Base-by-base conservation (phyloP, 2,329 filamentous ascomycete species). In the Coccinonectria pachysandricola region DNA sequence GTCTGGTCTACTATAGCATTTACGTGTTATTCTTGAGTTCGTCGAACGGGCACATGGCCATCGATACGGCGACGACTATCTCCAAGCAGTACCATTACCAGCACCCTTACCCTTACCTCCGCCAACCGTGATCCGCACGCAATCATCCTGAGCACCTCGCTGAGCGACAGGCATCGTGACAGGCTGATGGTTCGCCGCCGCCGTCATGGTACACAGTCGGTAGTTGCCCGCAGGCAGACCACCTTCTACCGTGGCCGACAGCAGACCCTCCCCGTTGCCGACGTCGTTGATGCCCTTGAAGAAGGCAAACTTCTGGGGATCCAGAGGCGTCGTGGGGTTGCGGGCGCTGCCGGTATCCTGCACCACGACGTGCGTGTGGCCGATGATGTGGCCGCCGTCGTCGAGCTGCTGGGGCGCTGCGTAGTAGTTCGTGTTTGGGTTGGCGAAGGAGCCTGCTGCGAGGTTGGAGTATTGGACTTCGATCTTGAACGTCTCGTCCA, bases 211-310 rank as follows among this genome's bases (percentile, higher is more conserved):
- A 62, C 75, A 79, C 35, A 75, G 54, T 41, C 75, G 71, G 56
- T 78, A 79, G 57, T 69, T 72, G 18, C 74, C 73, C 3, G 62
- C 58, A 3, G 71, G 70, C 3, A 79, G 65, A 43, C 73, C 75
- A 30, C 64, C 68, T 1, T 57, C 53, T 13, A 79, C 73, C 2
- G 48, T 53, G 19, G 72, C 66, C 8, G 57, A 50, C 8, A 79
- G 56, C 5, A 61, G 54, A 26, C 72, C 72, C 3, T 68, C 42
- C 16, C 64, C 65, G 41, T 78, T 64, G 17, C 71, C 71, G 10
- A 54, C 61, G 34, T 75, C 71, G 52, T 77, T 75, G 56, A 77
- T 72, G 34, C 73, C 73, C 61, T 77, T 76, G 66, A 78, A 77
- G 52, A 76, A 76, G 45, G 56, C 68, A 39, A 71, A 76, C 44